Conservation (phyloP, 768 basidiomycete genomes). For the Mycena floridula region DNA sequence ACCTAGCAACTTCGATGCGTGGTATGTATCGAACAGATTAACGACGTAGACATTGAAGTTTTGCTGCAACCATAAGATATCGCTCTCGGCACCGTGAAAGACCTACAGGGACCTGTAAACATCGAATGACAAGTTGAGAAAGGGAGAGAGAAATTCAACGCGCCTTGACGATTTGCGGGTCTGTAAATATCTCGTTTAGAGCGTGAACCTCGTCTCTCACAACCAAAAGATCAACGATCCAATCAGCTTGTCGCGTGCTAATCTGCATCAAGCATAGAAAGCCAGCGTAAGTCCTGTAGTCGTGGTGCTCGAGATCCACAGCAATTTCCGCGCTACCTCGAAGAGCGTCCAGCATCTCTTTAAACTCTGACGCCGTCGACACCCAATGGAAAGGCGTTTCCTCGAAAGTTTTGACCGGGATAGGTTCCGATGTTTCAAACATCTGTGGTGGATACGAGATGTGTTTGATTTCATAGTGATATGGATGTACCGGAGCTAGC, state of each 20-base stretch:
- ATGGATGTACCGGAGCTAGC: conserved; percentile 58
- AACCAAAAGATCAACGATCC: conserved; percentile 75
- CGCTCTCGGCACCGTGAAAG: conserved; percentile 91
- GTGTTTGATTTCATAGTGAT: conserved; percentile 79
- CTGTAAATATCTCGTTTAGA: conserved; percentile 78
- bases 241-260: conserved; percentile 79
- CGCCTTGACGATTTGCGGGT: conserved; percentile 84
- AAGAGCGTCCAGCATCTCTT: conserved; percentile 63
- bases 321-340: conserved; percentile 71
- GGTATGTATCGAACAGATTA: conserved; percentile 95
- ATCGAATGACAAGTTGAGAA: neutral
- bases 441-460: conserved; percentile 65
- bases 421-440: conserved; percentile 47
- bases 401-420: conserved; percentile 52
- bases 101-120: conserved; percentile 44
- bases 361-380: conserved; percentile 47
- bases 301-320: conserved; percentile 93
- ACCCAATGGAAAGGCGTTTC: conserved; percentile 70
- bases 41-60: conserved; percentile 93
- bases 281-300: conserved; percentile 75
- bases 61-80: conserved; percentile 94
- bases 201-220: conserved; percentile 69
- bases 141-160: conserved; percentile 10
- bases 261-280: conserved; percentile 94
- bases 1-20: conserved; percentile 86